These are phyloP conservation scores for Pseudofabraea citricarpa DNA, from an alignment of 2,329 filamentous ascomycete species.

Conservation along the genomic window DNA sequence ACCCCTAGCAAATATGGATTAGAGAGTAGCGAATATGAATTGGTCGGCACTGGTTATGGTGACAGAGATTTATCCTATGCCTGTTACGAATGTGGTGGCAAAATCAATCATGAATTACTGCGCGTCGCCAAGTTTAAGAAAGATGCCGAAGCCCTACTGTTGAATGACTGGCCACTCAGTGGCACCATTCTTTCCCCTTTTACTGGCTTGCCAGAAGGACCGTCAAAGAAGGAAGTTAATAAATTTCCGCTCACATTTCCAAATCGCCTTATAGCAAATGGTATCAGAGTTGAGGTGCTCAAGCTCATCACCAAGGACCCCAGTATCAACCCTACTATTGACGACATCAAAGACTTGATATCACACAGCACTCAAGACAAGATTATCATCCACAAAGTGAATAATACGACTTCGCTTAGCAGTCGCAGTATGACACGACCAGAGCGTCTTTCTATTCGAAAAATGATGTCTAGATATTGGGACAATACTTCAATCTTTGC, in stretches of 20 bases:
- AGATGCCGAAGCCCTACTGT: constrained; percentile 47
- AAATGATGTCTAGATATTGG: constrained; percentile 70
- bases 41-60: constrained; percentile 52
- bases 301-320: constrained; percentile 30
- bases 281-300: constrained; percentile 38
- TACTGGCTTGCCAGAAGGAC: constrained; percentile 42
- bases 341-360: constrained; percentile 45
- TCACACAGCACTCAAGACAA: constrained; percentile 38
- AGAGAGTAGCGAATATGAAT: too few species aligned
- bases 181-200: constrained; percentile 58
- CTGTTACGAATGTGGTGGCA: constrained; percentile 47
- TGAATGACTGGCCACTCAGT: constrained; percentile 51
- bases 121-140: constrained; percentile 56
- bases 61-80: constrained; percentile 46
- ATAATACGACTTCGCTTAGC: constrained; percentile 21
- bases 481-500: constrained; percentile 60
- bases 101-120: constrained; percentile 53
- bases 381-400: constrained; percentile 35
- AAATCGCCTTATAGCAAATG: constrained; percentile 48
- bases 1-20: too few species aligned
- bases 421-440: constrained; percentile 18
- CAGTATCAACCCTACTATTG: constrained; percentile 39
- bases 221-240: constrained; percentile 16
- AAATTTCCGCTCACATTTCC: constrained; percentile 43
- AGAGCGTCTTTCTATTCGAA: constrained; percentile 46